These are phyloP conservation scores for Elaeis oleifera DNA, from an alignment of 202 grass and related monocot species.

Conservation along the genomic window DNA sequence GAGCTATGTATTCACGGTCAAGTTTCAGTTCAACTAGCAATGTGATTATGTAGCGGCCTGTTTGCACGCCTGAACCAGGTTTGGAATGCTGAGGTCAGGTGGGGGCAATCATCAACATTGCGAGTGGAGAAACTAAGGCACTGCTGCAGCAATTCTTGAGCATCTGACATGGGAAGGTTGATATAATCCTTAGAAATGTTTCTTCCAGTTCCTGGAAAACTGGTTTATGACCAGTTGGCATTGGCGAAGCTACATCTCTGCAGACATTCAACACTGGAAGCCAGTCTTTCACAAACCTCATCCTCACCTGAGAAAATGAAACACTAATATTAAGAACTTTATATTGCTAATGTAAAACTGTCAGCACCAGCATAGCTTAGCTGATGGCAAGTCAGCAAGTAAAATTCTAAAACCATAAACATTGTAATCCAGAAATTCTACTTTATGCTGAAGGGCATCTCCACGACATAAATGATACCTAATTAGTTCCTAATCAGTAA, in stretches of 20 bases:
- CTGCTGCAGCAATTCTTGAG: constrained; percentile 65
- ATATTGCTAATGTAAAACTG: too few species aligned
- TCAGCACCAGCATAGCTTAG: too few species aligned
- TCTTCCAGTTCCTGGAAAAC: constrained; percentile 79
- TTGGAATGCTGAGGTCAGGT: constrained; percentile 65
- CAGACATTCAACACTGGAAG: constrained; percentile 80
- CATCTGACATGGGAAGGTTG: constrained; percentile 54
- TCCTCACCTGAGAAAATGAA: constrained; percentile 55
- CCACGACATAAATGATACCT: too few species aligned
- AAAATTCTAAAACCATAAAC: too few species aligned
- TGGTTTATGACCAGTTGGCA: constrained; percentile 52
- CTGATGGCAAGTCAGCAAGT: too few species aligned
- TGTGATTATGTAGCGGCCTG: constrained; percentile 21
- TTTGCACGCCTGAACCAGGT: constrained; percentile 82
- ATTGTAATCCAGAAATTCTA: too few species aligned
- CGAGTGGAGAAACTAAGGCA: constrained; percentile 75
- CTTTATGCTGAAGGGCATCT: too few species aligned
- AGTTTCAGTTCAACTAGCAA: too few species aligned
- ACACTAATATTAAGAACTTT: background rate
- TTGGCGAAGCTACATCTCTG: constrained; percentile 47
- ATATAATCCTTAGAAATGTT: constrained; percentile 79
- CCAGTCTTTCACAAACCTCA: constrained; percentile 64
- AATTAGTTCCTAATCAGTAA: too few species aligned
- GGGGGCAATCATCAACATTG: constrained; percentile 52
- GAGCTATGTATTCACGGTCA: too few species aligned